Conservation (phyloP, 2,329 filamentous ascomycete species). For the Pochonia chlamydosporia region DNA sequence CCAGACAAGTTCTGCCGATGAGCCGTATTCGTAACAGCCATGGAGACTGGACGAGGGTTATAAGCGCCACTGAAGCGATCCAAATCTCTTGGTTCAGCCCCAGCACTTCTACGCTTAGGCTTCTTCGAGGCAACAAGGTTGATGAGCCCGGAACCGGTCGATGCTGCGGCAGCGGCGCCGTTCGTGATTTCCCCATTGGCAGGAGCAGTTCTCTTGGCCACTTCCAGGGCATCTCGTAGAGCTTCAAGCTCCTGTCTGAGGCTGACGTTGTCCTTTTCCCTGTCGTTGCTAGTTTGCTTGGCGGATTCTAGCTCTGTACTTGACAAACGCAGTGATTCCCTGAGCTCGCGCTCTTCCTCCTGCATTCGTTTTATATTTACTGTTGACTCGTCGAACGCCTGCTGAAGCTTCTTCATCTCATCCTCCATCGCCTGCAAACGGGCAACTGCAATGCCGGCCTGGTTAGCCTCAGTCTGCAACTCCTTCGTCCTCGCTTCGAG, state of each 20-base stretch:
- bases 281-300: slow-evolving; percentile 65
- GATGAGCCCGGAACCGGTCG: slow-evolving; percentile 72
- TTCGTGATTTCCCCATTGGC: slow-evolving; percentile 57
- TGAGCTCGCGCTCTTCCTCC: slow-evolving; percentile 82
- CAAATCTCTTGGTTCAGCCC: slow-evolving; percentile 74
- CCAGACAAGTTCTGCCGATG: slow-evolving; percentile 68
- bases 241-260: slow-evolving; percentile 85
- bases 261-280: slow-evolving; percentile 79
- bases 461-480: slow-evolving; percentile 92
- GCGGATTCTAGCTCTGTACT: slow-evolving; percentile 76
- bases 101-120: slow-evolving; percentile 88
- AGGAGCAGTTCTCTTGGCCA: slow-evolving; percentile 73
- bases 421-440: slow-evolving; percentile 87
- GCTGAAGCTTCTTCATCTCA: slow-evolving; percentile 88
- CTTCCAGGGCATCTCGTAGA: slow-evolving; percentile 85
- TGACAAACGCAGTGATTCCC: slow-evolving; percentile 74
- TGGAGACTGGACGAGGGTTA: slow-evolving; percentile 92
- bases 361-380: slow-evolving; percentile 89
- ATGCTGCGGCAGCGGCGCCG: slow-evolving; percentile 34
- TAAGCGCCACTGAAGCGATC: slow-evolving; percentile 90
- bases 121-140: slow-evolving; percentile 97
- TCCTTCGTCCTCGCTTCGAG: slow-evolving; percentile 89
- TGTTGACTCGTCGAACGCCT: slow-evolving; percentile 83
- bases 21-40: slow-evolving; percentile 70
- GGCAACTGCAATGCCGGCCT: slow-evolving; percentile 91